Evolutionary conservation across 768 basidiomycete genomes (phyloP), one percentile per base, ranked within the genome.

Genomic region (Russula virescens): DNA sequence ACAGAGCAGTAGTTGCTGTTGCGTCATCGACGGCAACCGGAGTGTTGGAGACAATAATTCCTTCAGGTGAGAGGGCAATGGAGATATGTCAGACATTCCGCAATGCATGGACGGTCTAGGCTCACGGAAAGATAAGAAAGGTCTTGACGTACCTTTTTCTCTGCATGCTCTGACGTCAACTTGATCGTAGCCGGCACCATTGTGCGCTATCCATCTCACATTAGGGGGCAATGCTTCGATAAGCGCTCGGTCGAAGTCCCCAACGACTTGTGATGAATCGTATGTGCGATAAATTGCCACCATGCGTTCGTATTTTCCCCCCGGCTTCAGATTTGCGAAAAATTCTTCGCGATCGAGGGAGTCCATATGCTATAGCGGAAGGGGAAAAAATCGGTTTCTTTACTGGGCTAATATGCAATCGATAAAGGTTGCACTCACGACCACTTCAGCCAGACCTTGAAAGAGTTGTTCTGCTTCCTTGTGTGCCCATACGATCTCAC

Each of bases 151-250:
- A 88, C 91, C 89, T 73, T 80, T 81, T 11, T 79, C 82, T 69
- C 83, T 89, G 73, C 87, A 88, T 5, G 87, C 87, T 8, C 75
- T 73, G 18, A 94, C 83, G 69, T 94, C 88, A 66, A 96, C 87
- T 64, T 87, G 85, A 71, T 97, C 93, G 71, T 97, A 97, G 0
- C 94, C 93, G 0, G 94, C 93, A 13, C 94, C 94, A 61, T 94
- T 94, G 73, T 94, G 93, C 1, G 87, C 90, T 71, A 96, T 91
- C 87, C 89, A 94, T 69, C 86, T 86, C 65, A 95, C 80, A 21
- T 78, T 79, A 1, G 78, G 64, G 1, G 91, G 86, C 11, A 97
- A 77, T 0, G 80, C 83, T 53, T 78, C 73, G 66, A 97, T 79
- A 66, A 96, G 78, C 65, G 88, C 88, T 72, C 83, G 82, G 73